These are phyloP conservation scores for Zygoascus hellenicus DNA, from an alignment of 1,139 yeast genomes.

Conservation along the genomic window DNA sequence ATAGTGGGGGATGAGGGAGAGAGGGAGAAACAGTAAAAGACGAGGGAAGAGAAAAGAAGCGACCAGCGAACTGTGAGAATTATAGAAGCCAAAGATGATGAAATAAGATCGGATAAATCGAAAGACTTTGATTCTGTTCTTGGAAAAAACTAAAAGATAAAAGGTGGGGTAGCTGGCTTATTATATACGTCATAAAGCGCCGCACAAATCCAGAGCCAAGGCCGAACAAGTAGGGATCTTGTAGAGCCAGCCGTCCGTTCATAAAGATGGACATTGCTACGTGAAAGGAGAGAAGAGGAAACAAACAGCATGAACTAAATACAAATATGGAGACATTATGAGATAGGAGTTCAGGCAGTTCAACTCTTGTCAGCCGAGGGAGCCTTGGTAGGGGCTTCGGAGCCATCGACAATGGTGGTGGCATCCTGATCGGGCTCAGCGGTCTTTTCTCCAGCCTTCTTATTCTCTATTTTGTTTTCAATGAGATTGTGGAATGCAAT, in stretches of 20 bases:
- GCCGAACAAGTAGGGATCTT: too few species aligned
- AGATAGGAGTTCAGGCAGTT: neutral
- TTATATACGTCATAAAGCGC: neutral
- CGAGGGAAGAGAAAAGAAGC: too few species aligned
- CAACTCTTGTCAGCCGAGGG: neutral
- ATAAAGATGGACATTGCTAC: neutral
- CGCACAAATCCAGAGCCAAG: neutral
- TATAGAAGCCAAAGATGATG: too few species aligned
- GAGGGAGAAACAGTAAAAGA: too few species aligned
- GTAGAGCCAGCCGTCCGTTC: too few species aligned
- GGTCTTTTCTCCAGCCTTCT: constrained; percentile 17
- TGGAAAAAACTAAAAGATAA: too few species aligned
- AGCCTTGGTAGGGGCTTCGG: neutral
- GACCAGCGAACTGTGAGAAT: too few species aligned
- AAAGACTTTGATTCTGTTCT: too few species aligned
- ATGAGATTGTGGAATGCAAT: constrained; percentile 95
- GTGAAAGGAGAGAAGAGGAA: neutral
- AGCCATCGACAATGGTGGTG: neutral
- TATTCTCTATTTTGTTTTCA: constrained; percentile 86
- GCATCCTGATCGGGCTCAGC: constrained; percentile 4
- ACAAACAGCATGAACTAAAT: neutral
- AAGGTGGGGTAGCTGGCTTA: too few species aligned
- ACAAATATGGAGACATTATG: too few species aligned
- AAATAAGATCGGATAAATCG: too few species aligned
- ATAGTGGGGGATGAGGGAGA: too few species aligned